A percentile compares a stretch with the other conserved stretches of the same genome.
These are phyloP conservation scores for Solanum paucissectum DNA, from an alignment of 257 asterid species.

Conservation along the genomic window DNA sequence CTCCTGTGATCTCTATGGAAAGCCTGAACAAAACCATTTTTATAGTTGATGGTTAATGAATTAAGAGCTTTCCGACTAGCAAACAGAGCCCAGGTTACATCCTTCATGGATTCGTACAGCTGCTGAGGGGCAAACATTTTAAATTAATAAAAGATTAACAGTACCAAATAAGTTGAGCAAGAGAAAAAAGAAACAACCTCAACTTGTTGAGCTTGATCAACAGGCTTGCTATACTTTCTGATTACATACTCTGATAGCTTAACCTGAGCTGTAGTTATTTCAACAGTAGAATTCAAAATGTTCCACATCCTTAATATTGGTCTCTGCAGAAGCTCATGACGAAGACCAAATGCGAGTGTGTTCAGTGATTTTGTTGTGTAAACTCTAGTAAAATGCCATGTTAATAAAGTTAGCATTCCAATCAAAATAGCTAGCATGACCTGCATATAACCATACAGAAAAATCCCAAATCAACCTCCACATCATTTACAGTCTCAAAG, in stretches of 20 bases:
- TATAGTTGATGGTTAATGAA: conserved; percentile 68
- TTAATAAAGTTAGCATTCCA: conserved; percentile 68
- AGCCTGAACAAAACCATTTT: conserved; percentile 89
- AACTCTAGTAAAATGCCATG: conserved; percentile 91
- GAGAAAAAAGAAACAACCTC: conserved; percentile 37
- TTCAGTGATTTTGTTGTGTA: conserved; percentile 65
- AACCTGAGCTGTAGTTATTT: conserved; percentile 84
- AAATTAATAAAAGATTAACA: background rate
- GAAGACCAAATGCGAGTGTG: conserved; percentile 73
- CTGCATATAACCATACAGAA: conserved; percentile 30
- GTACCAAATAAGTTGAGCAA: background rate
- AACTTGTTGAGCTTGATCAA: conserved; percentile 64
- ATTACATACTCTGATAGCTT: conserved; percentile 67
- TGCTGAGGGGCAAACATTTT: conserved; percentile 25
- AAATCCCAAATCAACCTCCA: background rate
- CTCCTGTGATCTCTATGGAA: conserved; percentile 76
- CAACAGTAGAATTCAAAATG: conserved; percentile 74
- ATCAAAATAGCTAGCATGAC: conserved; percentile 82
- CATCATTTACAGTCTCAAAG: background rate
- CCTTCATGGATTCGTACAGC: conserved; percentile 82
- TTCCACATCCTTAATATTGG: conserved; percentile 88
- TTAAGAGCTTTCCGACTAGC: conserved; percentile 75
- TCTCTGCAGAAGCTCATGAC: conserved; percentile 78
- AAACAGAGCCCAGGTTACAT: conserved; percentile 82
- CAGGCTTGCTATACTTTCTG: conserved; percentile 52